Evolutionary conservation across 2,329 filamentous ascomycete species (phyloP), one percentile per base, ranked within the genome.

Genomic region (Dendryphion nanum): DNA sequence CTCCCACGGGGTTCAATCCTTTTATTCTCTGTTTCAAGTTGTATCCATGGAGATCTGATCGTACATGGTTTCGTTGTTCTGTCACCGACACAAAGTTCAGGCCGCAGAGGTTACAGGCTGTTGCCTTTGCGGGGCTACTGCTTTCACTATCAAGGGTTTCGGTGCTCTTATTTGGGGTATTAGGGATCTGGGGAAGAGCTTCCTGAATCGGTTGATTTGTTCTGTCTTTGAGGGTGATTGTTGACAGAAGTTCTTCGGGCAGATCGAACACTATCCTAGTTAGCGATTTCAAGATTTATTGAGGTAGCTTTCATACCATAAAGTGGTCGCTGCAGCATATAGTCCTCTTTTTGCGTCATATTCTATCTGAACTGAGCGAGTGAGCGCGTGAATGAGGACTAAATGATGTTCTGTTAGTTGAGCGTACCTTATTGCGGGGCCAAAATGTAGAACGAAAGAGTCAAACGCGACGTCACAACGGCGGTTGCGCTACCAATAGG

Each of bases 1-100:
- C 93, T 2, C 81, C 79, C 2, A 96, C 84, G 0, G 86, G 68
- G 7, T 76, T 77, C 41, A 76, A 75, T 0, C 87, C 87, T 32
- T 88, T 82, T 40, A 95, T 71, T 71, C 88, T 95, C 61, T 91
- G 86, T 68, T 95, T 97, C 44, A 97, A 70, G 62, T 98, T 98
- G 70, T 96, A 98, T 48, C 85, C 79, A 64, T 98, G 93, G 33
- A 94, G 75, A 58, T 98, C 93, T 7, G 91, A 95, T 55, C 87
- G 86, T 41, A 88, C 82, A 67, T 98, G 93, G 42, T 81, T 78
- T 44, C 88, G 80, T 61, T 97, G 91, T 45, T 97, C 91, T 44
- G 82, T 75, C 6, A 95, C 76, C 7, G 76, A 83, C 20, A 75
- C 59, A 55, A 94, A 95, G 4, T 77, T 72, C 24, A 89, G 75